Conservation (phyloP, 768 basidiomycete species). For the Kwoniella europaea region DNA sequence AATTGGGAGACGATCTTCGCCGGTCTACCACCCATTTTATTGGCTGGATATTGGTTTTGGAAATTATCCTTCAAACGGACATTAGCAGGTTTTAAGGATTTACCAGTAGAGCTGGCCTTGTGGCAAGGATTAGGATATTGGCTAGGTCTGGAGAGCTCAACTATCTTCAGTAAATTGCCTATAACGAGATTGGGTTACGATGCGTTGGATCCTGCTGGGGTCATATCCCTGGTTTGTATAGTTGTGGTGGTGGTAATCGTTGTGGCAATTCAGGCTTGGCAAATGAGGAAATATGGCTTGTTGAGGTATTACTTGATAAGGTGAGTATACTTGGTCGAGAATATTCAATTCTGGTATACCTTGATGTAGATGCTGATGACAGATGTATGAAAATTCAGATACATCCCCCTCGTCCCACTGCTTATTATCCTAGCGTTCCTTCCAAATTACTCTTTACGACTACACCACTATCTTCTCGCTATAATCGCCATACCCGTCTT, state of each 20-base stretch:
- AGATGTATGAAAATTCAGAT: conserved; percentile 19
- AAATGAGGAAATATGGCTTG: conserved; percentile 37
- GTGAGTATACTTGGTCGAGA: conserved; percentile 24
- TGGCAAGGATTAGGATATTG: conserved; percentile 52
- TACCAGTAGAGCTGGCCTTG: conserved; percentile 40
- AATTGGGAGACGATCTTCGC: conserved; percentile 40
- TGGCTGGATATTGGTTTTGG: conserved; percentile 46
- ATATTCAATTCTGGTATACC: neutral
- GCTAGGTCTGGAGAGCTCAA: conserved; percentile 47
- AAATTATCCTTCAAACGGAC: conserved; percentile 40
- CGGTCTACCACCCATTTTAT: conserved; percentile 29
- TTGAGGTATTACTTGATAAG: conserved; percentile 43
- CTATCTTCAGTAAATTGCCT: conserved; percentile 45
- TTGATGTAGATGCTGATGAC: neutral
- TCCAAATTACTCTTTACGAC: conserved; percentile 38
- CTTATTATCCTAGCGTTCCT: conserved; percentile 43
- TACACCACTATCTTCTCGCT: conserved; percentile 48
- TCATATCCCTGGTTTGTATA: conserved; percentile 35
- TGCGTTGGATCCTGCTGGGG: conserved; percentile 33
- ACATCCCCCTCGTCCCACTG: conserved; percentile 39
- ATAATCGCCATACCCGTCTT: conserved; percentile 44
- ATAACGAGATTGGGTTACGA: conserved; percentile 42
- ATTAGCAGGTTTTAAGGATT: conserved; percentile 31
- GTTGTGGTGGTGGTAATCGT: conserved; percentile 33
- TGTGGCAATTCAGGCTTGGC: conserved; percentile 39